These are phyloP conservation scores for Dalbergia oliveri DNA, from an alignment of 306 rosid species.

Conservation along the genomic window DNA sequence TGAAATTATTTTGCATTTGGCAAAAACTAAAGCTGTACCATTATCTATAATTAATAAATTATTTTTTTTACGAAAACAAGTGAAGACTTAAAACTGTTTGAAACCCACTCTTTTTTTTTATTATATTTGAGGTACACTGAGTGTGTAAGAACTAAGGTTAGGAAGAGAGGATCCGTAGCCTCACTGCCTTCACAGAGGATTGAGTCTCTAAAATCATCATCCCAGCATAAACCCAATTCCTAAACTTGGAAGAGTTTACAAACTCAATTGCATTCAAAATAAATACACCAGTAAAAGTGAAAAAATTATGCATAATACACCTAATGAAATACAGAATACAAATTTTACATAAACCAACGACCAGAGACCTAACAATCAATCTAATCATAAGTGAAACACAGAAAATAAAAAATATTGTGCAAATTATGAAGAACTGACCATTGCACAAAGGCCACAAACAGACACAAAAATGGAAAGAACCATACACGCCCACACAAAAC, in stretches of 20 bases:
- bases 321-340: constrained; percentile 22
- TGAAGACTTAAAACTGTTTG: background rate
- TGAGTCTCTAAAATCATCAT: background rate
- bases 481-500: background rate
- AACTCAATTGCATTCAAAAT: constrained; percentile 19
- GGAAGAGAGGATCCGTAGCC: constrained; percentile 8
- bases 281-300: background rate
- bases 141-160: background rate
- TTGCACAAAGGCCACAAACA: constrained; percentile 5
- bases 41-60: background rate
- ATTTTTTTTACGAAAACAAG: background rate
- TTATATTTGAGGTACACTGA: background rate
- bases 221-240: constrained; percentile 15
- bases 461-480: constrained; percentile 20
- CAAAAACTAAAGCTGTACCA: background rate
- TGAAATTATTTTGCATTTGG: constrained; percentile 6
- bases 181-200: constrained; percentile 15
- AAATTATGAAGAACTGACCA: background rate
- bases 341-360: constrained; percentile 3
- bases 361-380: background rate
- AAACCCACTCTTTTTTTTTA: background rate
- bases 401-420: background rate
- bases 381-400: constrained; percentile 4
- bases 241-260: constrained; percentile 18
- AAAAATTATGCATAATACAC: background rate